phyloP scores from a whole-genome alignment of 306 rosid genomes.

The Acmispon strigosus region DNA sequence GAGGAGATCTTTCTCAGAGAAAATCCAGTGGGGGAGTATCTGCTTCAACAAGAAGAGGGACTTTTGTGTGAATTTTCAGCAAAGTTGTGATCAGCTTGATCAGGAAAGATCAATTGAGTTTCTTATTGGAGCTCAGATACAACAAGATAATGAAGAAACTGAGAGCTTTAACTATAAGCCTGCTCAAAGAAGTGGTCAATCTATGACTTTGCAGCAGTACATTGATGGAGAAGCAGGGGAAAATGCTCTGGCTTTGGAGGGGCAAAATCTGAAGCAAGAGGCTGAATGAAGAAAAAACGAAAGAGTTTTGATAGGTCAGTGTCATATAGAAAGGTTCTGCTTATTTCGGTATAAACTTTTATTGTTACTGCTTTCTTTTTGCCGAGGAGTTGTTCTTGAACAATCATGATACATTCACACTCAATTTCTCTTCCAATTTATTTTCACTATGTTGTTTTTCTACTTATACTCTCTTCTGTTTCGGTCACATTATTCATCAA shows the following conservation, averaged over 20 bases:
- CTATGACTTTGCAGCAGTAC: slow-evolving; percentile 24
- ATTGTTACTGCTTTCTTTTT: slow-evolving; percentile 1
- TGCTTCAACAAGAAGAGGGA: slow-evolving; percentile 73
- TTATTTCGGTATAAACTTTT: neutral
- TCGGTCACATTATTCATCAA: too few species aligned
- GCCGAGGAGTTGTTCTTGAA: neutral
- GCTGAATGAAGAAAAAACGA: neutral
- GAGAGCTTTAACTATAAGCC: slow-evolving; percentile 4
- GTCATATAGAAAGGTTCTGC: neutral
- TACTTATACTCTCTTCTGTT: too few species aligned
- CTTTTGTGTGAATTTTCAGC: slow-evolving; percentile 30
- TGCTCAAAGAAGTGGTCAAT: slow-evolving; percentile 16
- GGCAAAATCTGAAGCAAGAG: slow-evolving; percentile 27
- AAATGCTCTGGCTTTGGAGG: slow-evolving; percentile 11
- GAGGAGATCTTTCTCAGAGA: slow-evolving; percentile 65
- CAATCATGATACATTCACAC: too few species aligned
- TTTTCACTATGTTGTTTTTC: too few species aligned
- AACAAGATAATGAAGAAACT: neutral
- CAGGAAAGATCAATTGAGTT: slow-evolving; percentile 33
- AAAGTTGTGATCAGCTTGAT: slow-evolving; percentile 34
- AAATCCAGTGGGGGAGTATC: slow-evolving; percentile 84
- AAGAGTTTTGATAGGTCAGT: slow-evolving; percentile 20
- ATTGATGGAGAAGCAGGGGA: slow-evolving; percentile 24
- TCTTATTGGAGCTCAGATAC: slow-evolving; percentile 24
- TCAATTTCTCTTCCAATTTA: too few species aligned